Base-by-base conservation (phyloP, 2,329 filamentous ascomycete species). In the Aaosphaeria arxii region DNA sequence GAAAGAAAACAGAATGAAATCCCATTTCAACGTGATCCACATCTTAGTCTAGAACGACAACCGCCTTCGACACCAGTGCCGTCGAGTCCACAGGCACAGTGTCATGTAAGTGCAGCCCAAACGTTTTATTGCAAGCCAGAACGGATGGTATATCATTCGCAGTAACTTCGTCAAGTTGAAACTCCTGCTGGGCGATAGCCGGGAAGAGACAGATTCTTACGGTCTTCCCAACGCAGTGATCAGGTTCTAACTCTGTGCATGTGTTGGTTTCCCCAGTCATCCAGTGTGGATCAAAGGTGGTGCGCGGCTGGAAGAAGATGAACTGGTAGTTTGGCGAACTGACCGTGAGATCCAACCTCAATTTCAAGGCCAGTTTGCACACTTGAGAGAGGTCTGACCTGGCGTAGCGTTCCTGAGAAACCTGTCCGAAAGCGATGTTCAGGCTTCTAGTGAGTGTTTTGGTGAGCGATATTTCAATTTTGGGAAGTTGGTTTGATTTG, bases 151-250 rank as follows among this genome's bases (percentile, higher is more conserved):
- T 33, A 35, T 45, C 30, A 7, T 11, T 28, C 28, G 46, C 13
- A 40, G 35, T 29, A 5, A 43, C 24, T 2, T 5, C 31, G 7
- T 49, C 9, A 11, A 30, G 1, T 13, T 31, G 11, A 1, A 11
- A 5, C 11, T 44, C n/a, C 7, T 46, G n/a, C n/a, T 44, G 30
- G 5, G 32, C 30, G 7, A 57, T 43, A 28, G 47, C 51, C 9
- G 56, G 54, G 24, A 51, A 58, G 2, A 53, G 17, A 30, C 52
- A 57, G 3, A 51, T n/a, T 6, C 11, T 9, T 2, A 60, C 40
- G 6, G 30, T 43, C 38, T 40, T 53, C 0, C 31, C 42, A 6
- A 4, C 32, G 5, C 48, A 45, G 7, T 48, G 7, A 3, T 7
- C 28, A 11, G 47, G 45, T 4, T 30, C 1, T 1, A 55, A 3